A percentile compares a stretch with the other conserved stretches of the same genome.
These are phyloP conservation scores for Dacryopinax spathularia DNA, from an alignment of 768 basidiomycete genomes.

Conservation along the genomic window DNA sequence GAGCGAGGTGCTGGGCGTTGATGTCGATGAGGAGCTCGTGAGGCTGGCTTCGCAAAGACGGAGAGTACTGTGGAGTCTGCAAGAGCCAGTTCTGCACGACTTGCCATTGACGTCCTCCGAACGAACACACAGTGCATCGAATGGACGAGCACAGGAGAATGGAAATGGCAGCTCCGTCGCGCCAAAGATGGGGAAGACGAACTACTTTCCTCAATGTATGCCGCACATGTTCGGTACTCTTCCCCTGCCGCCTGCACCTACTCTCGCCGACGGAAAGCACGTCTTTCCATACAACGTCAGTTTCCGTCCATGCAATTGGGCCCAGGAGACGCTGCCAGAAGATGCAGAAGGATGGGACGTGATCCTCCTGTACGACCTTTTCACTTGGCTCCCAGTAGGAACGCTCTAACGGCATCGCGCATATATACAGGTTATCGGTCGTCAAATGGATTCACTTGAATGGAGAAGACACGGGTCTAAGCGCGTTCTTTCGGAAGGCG, in stretches of 20 bases:
- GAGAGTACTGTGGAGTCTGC: constrained; percentile 55
- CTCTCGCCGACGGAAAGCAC: constrained; percentile 21
- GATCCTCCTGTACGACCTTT: constrained; percentile 52
- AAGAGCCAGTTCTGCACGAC: constrained; percentile 28
- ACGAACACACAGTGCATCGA: constrained; percentile 9
- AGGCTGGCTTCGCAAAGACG: constrained; percentile 60
- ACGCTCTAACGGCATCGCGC: constrained; percentile 6
- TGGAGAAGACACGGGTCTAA: constrained; percentile 58
- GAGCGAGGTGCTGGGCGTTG: constrained; percentile 60
- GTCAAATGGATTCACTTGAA: constrained; percentile 90
- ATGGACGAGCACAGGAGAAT: constrained; percentile 11
- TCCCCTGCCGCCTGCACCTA: constrained; percentile 41
- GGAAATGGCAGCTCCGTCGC: not conserved
- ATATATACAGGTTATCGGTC: constrained; percentile 51
- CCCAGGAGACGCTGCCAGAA: constrained; percentile 37
- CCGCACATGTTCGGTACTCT: constrained; percentile 63
- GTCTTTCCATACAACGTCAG: constrained; percentile 75
- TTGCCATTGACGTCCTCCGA: not conserved
- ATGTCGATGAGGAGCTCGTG: constrained; percentile 68
- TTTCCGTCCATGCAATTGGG: constrained; percentile 66
- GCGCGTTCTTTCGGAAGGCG: constrained; percentile 50
- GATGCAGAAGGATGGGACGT: constrained; percentile 50
- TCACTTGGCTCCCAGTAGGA: not conserved
- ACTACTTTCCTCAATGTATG: constrained; percentile 66
- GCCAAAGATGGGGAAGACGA: not conserved